These are phyloP conservation scores for Drosera capensis DNA, from an alignment of 148 eudicot genomes.

Conservation along the genomic window DNA sequence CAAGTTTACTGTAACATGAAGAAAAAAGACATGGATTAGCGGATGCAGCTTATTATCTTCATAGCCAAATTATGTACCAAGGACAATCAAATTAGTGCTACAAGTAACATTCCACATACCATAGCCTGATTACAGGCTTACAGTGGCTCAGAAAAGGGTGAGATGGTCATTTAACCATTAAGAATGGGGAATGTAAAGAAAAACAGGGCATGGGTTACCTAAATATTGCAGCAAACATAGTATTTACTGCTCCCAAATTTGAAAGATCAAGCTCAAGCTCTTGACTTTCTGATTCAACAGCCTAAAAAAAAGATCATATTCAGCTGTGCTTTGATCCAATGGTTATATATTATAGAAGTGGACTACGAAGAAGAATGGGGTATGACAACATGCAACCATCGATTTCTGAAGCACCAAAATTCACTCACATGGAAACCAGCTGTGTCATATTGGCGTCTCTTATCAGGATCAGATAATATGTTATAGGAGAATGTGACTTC, in stretches of 20 bases:
- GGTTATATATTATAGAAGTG: neutral
- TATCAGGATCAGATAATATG: constrained; percentile 87
- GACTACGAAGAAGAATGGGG: neutral
- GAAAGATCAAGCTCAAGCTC: constrained; percentile 96
- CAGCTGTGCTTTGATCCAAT: constrained; percentile 1
- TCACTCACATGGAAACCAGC: constrained; percentile 76
- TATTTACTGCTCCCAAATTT: constrained; percentile 91
- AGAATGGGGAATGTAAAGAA: neutral
- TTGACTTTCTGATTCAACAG: constrained; percentile 84
- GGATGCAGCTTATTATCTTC: neutral
- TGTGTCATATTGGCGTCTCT: constrained; percentile 82
- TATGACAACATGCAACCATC: neutral
- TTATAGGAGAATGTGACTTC: constrained; percentile 92
- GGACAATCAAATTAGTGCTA: neutral
- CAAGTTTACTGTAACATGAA: constrained; percentile 54
- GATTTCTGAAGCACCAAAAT: neutral
- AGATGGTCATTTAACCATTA: constrained; percentile 5
- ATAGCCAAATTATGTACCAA: neutral
- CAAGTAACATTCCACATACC: neutral
- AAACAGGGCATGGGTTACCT: constrained; percentile 25
- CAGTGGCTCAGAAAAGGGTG: neutral
- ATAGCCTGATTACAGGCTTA: neutral
- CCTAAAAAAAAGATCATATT: constrained; percentile 25
- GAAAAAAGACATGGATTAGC: constrained; percentile 4
- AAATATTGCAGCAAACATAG: constrained; percentile 92